Evolutionary conservation across 768 basidiomycete genomes (phyloP), one percentile per base, ranked within the genome.

Genomic region (Lactifluus pinguis): DNA sequence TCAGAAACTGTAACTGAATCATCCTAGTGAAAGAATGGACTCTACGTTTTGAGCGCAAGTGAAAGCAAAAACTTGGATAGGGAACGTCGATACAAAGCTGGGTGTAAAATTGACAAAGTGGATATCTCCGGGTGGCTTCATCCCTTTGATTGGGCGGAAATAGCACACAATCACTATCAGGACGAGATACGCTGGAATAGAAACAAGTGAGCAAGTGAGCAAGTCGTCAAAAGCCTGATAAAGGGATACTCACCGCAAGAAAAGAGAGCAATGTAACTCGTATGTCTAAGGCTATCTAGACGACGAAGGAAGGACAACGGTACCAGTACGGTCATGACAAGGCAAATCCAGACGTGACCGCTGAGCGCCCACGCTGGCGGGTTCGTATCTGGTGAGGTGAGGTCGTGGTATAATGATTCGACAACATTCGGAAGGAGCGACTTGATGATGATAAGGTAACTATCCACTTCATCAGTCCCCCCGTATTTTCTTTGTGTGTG

Each of bases 31-130:
- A 47, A 3, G 15, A 5, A 4, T 38, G 4, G 17, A 34, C 68
- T 85, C 66, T 71, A 94, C 93, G 69, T 95, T 95, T 78, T 95
- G 93, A 14, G 89, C 81, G 70, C 95, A 97, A 2, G 93, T 95
- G 71, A 86, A 93, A 4, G 89, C 89, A 73, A 94, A 94, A 15
- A 95, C 87, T 71, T 93, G 95, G 30, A 98, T 90, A 0, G 95
- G 95, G 75, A 97, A 90, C 1, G 84, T 92, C 14, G 87, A 81
- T 15, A 95, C 74, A 68, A 94, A 93, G 62, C 74, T 79, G 5
- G 92, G 82, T 0, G 87, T 86, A 65, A 95, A 84, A 67, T 84
- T 83, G 65, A 93, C 78, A 39, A 86, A 73, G 62, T 80, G 79
- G 14, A 95, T 75, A 61, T 92, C 84, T 14, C 92, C 91, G 7